Evolutionary conservation across 2,329 filamentous ascomycete species (phyloP).

Genomic region (Pseudocercospora ulei): DNA sequence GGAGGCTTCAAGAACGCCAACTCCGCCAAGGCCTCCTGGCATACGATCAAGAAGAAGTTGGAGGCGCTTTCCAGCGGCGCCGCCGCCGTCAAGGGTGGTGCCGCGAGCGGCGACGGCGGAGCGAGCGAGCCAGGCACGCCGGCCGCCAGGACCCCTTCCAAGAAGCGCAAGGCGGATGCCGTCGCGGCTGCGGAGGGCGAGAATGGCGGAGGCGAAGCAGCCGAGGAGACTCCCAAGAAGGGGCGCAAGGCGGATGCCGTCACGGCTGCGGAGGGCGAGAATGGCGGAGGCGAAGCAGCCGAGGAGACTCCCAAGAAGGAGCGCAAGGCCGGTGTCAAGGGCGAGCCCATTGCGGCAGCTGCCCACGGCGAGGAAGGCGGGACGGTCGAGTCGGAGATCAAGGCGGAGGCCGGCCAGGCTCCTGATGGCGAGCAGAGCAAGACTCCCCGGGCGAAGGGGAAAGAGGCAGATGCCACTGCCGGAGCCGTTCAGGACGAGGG

Average conservation of each 20-base stretch:
- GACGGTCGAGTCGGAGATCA: background rate
- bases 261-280: conserved; percentile 17
- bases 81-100: background rate
- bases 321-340: conserved; percentile 18
- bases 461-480: no score
- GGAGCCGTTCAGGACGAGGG: no score
- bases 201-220: conserved; percentile 13
- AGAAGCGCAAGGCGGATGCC: conserved; percentile 12
- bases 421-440: background rate
- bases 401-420: background rate
- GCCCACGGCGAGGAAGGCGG: background rate
- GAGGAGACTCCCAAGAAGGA: conserved; percentile 37
- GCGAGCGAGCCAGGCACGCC: background rate
- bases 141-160: background rate
- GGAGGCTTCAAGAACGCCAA: conserved; percentile 34
- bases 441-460: background rate
- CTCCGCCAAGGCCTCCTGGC: conserved; percentile 34
- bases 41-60: conserved; percentile 37
- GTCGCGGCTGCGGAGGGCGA: conserved; percentile 17
- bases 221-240: conserved; percentile 31
- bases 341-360: background rate
- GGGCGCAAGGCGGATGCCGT: conserved; percentile 22
- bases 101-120: background rate
- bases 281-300: conserved; percentile 20
- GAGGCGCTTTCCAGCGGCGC: conserved; percentile 13